A percentile compares a stretch with the other conserved stretches of the same genome.
Evolutionary conservation across 2,329 filamentous ascomycete genomes (phyloP).

Genomic region (Davidsoniella eucalypti): DNA sequence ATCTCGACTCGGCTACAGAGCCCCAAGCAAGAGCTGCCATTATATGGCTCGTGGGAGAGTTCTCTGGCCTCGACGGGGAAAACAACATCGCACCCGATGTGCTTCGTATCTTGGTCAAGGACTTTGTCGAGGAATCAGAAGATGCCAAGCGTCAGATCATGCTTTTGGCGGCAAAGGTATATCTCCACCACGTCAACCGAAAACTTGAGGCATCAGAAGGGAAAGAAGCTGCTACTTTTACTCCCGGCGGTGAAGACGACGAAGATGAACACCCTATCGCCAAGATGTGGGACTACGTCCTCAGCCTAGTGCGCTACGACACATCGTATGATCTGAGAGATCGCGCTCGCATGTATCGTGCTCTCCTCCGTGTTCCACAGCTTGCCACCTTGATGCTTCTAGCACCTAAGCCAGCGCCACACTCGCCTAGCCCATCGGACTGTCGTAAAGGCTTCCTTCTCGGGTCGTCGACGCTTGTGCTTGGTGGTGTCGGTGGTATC

Average conservation of each 20-base stretch:
- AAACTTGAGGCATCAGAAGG: constrained; percentile 27
- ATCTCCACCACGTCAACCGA: constrained; percentile 69
- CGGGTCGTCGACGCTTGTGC: constrained; percentile 70
- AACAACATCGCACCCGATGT: constrained; percentile 91
- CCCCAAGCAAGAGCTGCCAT: constrained; percentile 84
- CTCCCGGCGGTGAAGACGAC: constrained; percentile 9
- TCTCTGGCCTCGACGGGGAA: constrained; percentile 60
- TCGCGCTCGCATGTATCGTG: constrained; percentile 72
- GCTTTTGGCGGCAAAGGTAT: constrained; percentile 87
- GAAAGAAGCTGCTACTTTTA: neutral
- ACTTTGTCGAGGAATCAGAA: constrained; percentile 71
- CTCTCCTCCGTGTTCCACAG: constrained; percentile 68
- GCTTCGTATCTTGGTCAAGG: constrained; percentile 69
- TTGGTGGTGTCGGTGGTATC: constrained; percentile 58
- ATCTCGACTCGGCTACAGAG: constrained; percentile 75
- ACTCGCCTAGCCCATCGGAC: constrained; percentile 78
- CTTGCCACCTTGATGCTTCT: constrained; percentile 80
- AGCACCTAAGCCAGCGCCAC: constrained; percentile 85
- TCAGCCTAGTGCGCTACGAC: constrained; percentile 79
- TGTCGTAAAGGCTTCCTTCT: constrained; percentile 60
- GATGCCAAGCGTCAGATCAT: constrained; percentile 82
- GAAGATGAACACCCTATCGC: constrained; percentile 48
- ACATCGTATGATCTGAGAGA: constrained; percentile 90
- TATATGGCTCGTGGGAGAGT: constrained; percentile 94
- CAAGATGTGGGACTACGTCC: constrained; percentile 67